Conservation (phyloP, 2,329 filamentous ascomycete species). For the Triangularia verruculosa region DNA sequence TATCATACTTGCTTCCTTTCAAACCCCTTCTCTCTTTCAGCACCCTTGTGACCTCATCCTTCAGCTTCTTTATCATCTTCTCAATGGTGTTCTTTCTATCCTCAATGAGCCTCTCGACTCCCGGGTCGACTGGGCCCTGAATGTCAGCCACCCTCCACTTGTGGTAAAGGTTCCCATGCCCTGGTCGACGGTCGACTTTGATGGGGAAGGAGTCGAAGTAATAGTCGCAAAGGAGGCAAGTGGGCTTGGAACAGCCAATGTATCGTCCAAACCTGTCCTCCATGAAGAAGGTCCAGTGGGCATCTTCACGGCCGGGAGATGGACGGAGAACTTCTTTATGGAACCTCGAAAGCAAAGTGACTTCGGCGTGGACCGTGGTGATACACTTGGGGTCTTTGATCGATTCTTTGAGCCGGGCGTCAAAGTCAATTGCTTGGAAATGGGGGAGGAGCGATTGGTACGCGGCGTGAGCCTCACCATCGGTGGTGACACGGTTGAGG, state of each 20-base stretch:
- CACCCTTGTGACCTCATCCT: not conserved
- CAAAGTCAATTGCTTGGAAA: conserved; percentile 11
- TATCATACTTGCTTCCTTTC: conserved; percentile 18
- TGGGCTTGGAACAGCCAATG: conserved; percentile 42
- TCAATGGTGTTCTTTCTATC: conserved; percentile 15
- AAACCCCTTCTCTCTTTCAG: conserved; percentile 9
- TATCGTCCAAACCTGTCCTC: conserved; percentile 32
- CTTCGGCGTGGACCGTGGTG: conserved; percentile 38
- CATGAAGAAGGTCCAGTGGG: conserved; percentile 30
- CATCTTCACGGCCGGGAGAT: conserved; percentile 7
- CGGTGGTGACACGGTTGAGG: conserved; percentile 14
- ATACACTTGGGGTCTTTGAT: conserved; percentile 16
- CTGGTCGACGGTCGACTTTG: conserved; percentile 31
- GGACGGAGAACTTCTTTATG: not conserved
- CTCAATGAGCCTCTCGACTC: not conserved
- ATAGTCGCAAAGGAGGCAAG: conserved; percentile 38
- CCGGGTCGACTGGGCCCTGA: not conserved
- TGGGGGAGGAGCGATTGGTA: not conserved
- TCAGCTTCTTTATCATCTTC: conserved; percentile 17
- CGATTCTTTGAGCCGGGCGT: conserved; percentile 7
- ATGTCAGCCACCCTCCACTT: conserved; percentile 40
- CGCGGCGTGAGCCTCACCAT: not conserved
- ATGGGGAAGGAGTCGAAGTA: conserved; percentile 34
- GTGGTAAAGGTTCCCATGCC: conserved; percentile 39
- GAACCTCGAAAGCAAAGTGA: conserved; percentile 31